Evolutionary conservation across 1,139 yeast species (phyloP).

Genomic region (Barnettozyma hawaiiensis): DNA sequence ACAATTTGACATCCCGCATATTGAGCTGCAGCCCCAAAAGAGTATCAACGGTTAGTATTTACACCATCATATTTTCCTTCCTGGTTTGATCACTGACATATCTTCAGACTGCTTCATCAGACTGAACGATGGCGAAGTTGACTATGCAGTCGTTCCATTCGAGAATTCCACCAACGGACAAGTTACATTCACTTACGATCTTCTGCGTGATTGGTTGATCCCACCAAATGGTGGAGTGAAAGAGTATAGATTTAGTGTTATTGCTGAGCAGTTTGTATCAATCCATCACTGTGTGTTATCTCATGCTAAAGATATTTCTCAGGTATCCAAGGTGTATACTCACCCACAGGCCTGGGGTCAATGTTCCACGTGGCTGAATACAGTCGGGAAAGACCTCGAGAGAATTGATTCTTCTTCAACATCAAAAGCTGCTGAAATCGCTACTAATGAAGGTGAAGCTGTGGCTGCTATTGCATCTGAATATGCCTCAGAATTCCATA

Average conservation of each 20-base stretch:
- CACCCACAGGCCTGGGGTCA: constrained; percentile 99
- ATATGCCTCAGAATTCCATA: constrained; percentile 60
- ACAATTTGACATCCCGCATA: constrained; percentile 46
- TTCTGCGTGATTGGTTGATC: constrained; percentile 62
- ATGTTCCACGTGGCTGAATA: constrained; percentile 49
- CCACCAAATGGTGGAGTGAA: constrained; percentile 11
- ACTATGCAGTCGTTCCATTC: constrained; percentile 80
- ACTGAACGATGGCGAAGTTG: constrained; percentile 39
- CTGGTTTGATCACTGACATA: not conserved
- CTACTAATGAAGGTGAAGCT: constrained; percentile 34
- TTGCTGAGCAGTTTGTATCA: constrained; percentile 76
- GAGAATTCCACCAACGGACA: constrained; percentile 96
- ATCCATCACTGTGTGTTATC: constrained; percentile 75
- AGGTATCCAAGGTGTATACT: constrained; percentile 60
- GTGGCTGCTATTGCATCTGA: constrained; percentile 54
- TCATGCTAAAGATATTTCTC: constrained; percentile 37
- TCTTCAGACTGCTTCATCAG: constrained; percentile 56
- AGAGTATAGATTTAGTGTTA: constrained; percentile 40
- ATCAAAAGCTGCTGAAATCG: constrained; percentile 73
- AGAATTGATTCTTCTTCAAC: constrained; percentile 71
- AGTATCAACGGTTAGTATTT: constrained; percentile 30
- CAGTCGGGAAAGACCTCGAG: constrained; percentile 34
- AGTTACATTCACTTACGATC: constrained; percentile 79
- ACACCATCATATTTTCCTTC: not conserved
- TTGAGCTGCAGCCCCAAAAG: constrained; percentile 24